Conservation (phyloP, 805 yeast species). For the Ogataea methylovora region DNA sequence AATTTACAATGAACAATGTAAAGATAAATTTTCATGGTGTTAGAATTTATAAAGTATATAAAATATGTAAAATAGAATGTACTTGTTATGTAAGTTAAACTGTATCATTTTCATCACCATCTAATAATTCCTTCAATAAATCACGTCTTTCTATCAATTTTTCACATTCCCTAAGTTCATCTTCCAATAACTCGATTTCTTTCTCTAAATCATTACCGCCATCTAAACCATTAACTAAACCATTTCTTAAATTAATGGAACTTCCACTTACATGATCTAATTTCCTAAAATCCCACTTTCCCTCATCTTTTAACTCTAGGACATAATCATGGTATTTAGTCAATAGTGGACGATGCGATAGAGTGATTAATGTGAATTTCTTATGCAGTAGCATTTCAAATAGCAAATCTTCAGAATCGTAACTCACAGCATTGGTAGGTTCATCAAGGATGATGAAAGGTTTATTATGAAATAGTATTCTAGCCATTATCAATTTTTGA, state of each 20-base stretch:
- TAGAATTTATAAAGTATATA: no score
- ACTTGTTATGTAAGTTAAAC: no score
- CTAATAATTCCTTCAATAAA: constrained; percentile 47
- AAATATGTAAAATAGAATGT: neutral
- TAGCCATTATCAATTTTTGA: constrained; percentile 83
- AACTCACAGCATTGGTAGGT: constrained; percentile 88
- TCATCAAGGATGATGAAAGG: constrained; percentile 82
- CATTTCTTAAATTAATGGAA: neutral
- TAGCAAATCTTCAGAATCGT: constrained; percentile 81
- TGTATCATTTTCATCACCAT: constrained; percentile 17
- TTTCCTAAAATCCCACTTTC: constrained; percentile 40
- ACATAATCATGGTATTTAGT: constrained; percentile 79
- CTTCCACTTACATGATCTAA: constrained; percentile 4
- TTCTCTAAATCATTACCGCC: constrained; percentile 43
- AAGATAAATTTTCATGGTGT: constrained; percentile 14
- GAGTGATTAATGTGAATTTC: constrained; percentile 70
- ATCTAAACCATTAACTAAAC: constrained; percentile 7
- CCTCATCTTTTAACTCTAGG: constrained; percentile 56
- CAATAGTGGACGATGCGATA: constrained; percentile 76
- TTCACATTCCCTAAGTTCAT: constrained; percentile 51
- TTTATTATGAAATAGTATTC: constrained; percentile 75
- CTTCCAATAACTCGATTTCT: constrained; percentile 63
- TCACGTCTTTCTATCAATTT: constrained; percentile 52
- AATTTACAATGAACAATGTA: constrained; percentile 13
- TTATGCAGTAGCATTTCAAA: constrained; percentile 68